Percentiles rank a stretch among this genome's conserved stretches.
phyloP scores from a whole-genome alignment of 2,329 filamentous ascomycete genomes.

The Penicillium italicum region DNA sequence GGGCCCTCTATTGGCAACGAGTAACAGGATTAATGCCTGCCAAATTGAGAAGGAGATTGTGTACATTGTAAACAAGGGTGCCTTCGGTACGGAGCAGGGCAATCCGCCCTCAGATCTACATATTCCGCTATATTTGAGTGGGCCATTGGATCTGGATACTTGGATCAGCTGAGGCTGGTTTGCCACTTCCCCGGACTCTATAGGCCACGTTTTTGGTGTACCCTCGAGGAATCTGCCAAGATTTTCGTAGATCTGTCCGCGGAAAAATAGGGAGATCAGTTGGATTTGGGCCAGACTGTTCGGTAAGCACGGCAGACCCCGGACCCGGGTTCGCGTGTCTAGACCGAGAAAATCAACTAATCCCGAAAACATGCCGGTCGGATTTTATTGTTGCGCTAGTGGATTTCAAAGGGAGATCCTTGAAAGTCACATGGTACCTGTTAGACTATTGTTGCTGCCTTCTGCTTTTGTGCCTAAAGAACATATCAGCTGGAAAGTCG shows the following conservation, averaged over 20 bases:
- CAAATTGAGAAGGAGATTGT: conserved; percentile 7
- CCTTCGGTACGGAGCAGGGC: background rate
- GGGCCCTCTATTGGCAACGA: conserved; percentile 5
- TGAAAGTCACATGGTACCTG: background rate
- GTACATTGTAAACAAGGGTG: background rate
- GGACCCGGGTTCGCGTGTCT: conserved; percentile 14
- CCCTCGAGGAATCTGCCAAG: background rate
- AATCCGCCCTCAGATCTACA: background rate
- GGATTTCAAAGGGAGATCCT: background rate
- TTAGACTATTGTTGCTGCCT: background rate
- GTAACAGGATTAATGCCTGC: background rate
- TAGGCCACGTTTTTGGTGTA: conserved; percentile 14
- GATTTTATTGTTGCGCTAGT: conserved; percentile 1
- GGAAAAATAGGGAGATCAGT: background rate
- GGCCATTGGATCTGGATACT: conserved; percentile 3
- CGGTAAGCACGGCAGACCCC: conserved; percentile 17
- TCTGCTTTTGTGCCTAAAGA: background rate
- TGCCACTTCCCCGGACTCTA: conserved; percentile 23
- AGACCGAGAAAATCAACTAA: conserved; percentile 2
- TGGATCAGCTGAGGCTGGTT: conserved; percentile 10
- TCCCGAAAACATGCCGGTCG: conserved; percentile 1
- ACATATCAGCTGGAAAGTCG: background rate
- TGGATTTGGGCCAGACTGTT: conserved; percentile 17
- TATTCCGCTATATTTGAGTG: conserved; percentile 7
- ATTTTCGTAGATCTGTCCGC: conserved; percentile 3